Evolutionary conservation across 768 basidiomycete genomes (phyloP), one percentile per base, ranked within the genome.

Genomic region (Phaeotremella skinneri): DNA sequence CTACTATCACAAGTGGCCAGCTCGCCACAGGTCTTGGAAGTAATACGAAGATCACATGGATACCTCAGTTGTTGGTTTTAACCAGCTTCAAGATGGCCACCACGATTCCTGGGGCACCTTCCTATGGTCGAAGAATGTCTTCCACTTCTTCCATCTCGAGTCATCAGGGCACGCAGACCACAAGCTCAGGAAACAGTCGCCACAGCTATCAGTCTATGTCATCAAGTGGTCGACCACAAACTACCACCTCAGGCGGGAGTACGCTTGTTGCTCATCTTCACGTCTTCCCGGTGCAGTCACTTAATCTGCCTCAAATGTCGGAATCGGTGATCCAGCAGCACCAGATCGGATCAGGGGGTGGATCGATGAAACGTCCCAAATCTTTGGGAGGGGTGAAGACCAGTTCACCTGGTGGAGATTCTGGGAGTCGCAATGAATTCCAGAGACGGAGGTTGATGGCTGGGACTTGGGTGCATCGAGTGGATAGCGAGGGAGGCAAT

Each of bases 221-320:
- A n/a, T n/a, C n/a, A n/a, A n/a, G n/a, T n/a, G n/a, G n/a, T n/a
- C n/a, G n/a, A n/a, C n/a, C n/a, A n/a, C n/a, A 37, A 63, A n/a
- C 26, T 41, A 20, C 41, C 39, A 48, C 31, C 20, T 41, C 21
- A n/a, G 29, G n/a, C 26, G 3, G 25, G 7, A 21, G 34, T 3
- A 26, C 34, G 9, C 56, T 63, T 7, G 55, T 65, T 14, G 58
- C 67, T 7, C 67, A 68, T 56, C 30, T 68, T 3, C 67, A 68
- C 29, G 37, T 68, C 6, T 68, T 68, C 53, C 52, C 54, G 6
- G 37, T 48, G 0, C 58, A 48, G 11, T 55, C 41, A 32, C 42
- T 13, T 34, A 32, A n/a, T 57, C 50, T 2, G 20, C 55, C 20
- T 23, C 49, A n/a, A n/a, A n/a, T n/a, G n/a, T n/a, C n/a, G n/a